phyloP scores from a whole-genome alignment of 371 early-diverging fungal species.

The Mucor saturninus region DNA sequence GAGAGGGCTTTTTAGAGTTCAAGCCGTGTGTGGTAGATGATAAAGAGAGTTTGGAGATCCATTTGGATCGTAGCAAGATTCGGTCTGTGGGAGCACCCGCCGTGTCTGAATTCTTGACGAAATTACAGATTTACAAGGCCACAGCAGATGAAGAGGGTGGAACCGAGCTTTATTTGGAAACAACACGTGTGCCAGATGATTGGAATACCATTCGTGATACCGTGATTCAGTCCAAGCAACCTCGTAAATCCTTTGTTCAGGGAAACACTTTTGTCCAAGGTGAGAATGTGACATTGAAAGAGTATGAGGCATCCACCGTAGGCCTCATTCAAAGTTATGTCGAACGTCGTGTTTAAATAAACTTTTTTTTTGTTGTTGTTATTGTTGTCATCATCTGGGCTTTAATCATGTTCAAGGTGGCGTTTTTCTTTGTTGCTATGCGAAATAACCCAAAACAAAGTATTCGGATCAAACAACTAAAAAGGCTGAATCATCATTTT shows the following conservation, averaged over 20 bases:
- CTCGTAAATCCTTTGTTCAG: slow-evolving; percentile 65
- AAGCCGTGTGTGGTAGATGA: slow-evolving; percentile 32
- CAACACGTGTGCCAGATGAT: slow-evolving; percentile 58
- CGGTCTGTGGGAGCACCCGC: slow-evolving; percentile 57
- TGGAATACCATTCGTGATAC: slow-evolving; percentile 57
- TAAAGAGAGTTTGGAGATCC: slow-evolving; percentile 44
- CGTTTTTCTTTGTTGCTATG: too few species aligned
- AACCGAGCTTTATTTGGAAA: slow-evolving; percentile 49
- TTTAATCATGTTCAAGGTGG: too few species aligned
- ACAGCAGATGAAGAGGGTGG: slow-evolving; percentile 61
- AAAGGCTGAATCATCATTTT: too few species aligned
- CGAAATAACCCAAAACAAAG: too few species aligned
- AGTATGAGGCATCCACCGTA: slow-evolving; percentile 59
- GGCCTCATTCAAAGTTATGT: slow-evolving; percentile 65
- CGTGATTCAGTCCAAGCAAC: slow-evolving; percentile 58
- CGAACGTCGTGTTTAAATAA: slow-evolving; percentile 50
- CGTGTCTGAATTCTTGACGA: slow-evolving; percentile 55
- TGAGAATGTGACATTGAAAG: slow-evolving; percentile 47
- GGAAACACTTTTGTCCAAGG: slow-evolving; percentile 47
- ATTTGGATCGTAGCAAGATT: slow-evolving; percentile 59
- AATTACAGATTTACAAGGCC: slow-evolving; percentile 64
- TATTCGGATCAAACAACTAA: too few species aligned
- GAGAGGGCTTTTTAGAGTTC: slow-evolving; percentile 45
- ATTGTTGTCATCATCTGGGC: too few species aligned
- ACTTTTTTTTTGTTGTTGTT: too few species aligned